These are phyloP conservation scores for Drechslera avenae DNA, from an alignment of 2,329 filamentous ascomycete species.

Conservation along the genomic window DNA sequence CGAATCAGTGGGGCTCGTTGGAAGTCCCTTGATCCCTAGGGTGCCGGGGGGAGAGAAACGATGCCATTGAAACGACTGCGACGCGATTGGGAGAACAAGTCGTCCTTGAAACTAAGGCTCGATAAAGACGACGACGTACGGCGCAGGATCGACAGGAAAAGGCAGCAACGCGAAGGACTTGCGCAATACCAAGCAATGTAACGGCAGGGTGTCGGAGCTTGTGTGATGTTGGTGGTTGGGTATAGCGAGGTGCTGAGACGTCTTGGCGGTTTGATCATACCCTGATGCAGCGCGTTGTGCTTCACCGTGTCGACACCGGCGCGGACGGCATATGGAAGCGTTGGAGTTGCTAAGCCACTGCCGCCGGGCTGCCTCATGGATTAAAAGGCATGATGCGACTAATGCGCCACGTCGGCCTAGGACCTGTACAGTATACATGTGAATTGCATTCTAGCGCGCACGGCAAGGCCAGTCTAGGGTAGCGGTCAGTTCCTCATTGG, in stretches of 20 bases:
- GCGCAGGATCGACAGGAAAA: conserved; percentile 15
- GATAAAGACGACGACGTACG: conserved; percentile 17
- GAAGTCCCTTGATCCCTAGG: conserved; percentile 13
- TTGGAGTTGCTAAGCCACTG: conserved; percentile 1
- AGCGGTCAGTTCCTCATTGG: not conserved
- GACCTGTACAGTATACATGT: not conserved
- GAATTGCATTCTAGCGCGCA: not conserved
- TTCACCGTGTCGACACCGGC: conserved; percentile 21
- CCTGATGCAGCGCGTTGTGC: conserved; percentile 31
- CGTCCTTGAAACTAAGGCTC: conserved; percentile 33
- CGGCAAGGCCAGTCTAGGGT: not conserved
- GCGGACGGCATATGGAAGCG: conserved; percentile 1
- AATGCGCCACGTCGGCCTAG: not conserved
- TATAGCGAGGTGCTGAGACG: conserved; percentile 27
- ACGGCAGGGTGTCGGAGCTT: conserved; percentile 6
- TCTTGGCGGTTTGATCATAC: conserved; percentile 32
- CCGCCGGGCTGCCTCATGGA: not conserved
- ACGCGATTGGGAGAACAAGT: conserved; percentile 23
- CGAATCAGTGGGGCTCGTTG: conserved; percentile 21
- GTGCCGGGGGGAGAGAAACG: not conserved
- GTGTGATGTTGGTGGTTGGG: conserved; percentile 22
- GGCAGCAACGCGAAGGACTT: not conserved
- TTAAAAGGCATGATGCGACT: not conserved
- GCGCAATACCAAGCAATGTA: conserved; percentile 4
- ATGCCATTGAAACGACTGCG: conserved; percentile 21